Base-by-base conservation (phyloP, 352 stramenopile species). In the Pythium diclinum region DNA sequence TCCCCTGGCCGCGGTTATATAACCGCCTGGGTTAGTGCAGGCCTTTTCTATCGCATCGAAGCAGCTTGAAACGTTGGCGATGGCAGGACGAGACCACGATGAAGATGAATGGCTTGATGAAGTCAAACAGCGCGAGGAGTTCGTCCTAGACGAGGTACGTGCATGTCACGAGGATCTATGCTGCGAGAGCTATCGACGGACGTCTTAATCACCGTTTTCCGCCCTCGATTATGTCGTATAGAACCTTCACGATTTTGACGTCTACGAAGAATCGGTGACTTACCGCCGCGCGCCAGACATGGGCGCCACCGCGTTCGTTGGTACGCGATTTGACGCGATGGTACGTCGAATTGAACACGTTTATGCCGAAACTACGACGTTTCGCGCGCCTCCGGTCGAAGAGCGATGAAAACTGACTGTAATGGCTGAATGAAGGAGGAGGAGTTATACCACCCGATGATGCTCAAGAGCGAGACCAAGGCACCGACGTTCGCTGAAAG, bases 61-160 rank as follows among this genome's bases (percentile, higher is more conserved):
- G 42, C 40, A 61, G 55, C 64, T 71, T 66, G 67, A 74, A 71
- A 71, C 66, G 63, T 61, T 70, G 55, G 65, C 63, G 42, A 89
- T 88, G 79, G 82, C 72, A 64, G 68, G 73, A 34, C 78, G 81
- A 58, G 77, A 89, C 51, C 63, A 87, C 47, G 60, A 73, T 62
- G 80, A 89, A 67, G 78, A 91, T 68, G 79, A 88, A 65, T 87
- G 75, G 75, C 77, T 88, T 55, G 76, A 76, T 59, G 80, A 85
- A 58, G 67, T 82, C 51, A 69, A 85, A 61, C 71, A 77, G 58
- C 68, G 65, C 53, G 63, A 71, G 49, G 79, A 79, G 57, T 88
- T 85, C 64, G 77, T 85, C 38, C 46, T 85, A 54, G 77, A 84
- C 33, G 79, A 88, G 75, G 83, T 91, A 65, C 7, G 60, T 46